phyloP scores from a whole-genome alignment of 2,329 filamentous ascomycete species.

The Sarocladium kiliense region DNA sequence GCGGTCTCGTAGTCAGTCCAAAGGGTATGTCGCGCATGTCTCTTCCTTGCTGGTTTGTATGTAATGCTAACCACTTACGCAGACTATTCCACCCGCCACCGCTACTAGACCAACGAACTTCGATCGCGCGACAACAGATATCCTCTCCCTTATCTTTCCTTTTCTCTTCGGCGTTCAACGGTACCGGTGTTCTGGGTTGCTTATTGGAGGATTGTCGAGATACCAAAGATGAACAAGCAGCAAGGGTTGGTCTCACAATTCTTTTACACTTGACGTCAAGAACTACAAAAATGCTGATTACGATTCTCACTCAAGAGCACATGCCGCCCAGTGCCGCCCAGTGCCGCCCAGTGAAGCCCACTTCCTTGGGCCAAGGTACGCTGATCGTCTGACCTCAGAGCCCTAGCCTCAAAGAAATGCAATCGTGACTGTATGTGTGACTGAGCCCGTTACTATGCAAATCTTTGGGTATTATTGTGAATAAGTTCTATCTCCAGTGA shows the following conservation, averaged over 20 bases:
- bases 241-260: slow-evolving; percentile 10
- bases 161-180: slow-evolving; percentile 2
- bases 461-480: neutral
- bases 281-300: neutral
- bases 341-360: neutral
- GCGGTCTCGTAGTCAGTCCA: slow-evolving; percentile 92
- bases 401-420: neutral
- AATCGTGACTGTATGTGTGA: neutral
- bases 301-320: neutral
- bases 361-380: neutral
- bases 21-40: slow-evolving; percentile 50
- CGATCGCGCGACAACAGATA: neutral
- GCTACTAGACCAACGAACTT: slow-evolving; percentile 23
- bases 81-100: slow-evolving; percentile 33
- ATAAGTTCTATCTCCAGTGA: neutral
- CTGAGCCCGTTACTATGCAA: neutral
- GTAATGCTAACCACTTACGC: slow-evolving; percentile 4
- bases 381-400: neutral
- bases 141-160: neutral
- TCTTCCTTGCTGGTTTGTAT: neutral
- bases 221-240: neutral
- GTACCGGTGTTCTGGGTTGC: neutral
- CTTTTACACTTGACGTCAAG: neutral
- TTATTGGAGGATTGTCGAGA: neutral
- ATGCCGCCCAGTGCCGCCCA: neutral